phyloP scores from a whole-genome alignment of 495 filamentous ascomycete genomes.

The Penicillium herquei region DNA sequence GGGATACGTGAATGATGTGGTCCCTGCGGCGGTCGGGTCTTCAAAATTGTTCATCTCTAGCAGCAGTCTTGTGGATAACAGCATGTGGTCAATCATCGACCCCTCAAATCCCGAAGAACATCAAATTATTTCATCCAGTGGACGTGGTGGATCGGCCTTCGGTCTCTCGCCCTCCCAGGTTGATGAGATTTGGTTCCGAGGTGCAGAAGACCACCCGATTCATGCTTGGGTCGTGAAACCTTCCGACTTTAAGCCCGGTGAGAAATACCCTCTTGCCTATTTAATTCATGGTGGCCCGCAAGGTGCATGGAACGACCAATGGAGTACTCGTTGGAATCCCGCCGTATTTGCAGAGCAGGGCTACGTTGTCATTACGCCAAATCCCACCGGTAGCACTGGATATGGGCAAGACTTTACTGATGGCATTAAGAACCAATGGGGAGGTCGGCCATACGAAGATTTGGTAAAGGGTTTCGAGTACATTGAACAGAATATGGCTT shows the following conservation, averaged over 20 bases:
- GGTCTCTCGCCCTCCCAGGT: constrained; percentile 62
- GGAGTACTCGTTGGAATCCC: constrained; percentile 90
- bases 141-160: constrained; percentile 66
- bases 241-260: constrained; percentile 65
- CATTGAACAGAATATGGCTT: constrained; percentile 66
- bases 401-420: constrained; percentile 81
- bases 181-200: constrained; percentile 70
- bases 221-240: constrained; percentile 83
- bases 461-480: constrained; percentile 78
- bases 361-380: constrained; percentile 83
- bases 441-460: constrained; percentile 75
- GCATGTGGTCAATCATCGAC: constrained; percentile 60
- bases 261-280: constrained; percentile 80
- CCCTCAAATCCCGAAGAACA: constrained; percentile 41
- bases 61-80: constrained; percentile 67
- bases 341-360: constrained; percentile 90
- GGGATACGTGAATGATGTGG: constrained; percentile 60
- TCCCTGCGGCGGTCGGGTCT: constrained; percentile 46
- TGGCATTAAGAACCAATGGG: constrained; percentile 75
- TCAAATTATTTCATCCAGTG: constrained; percentile 60
- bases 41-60: constrained; percentile 61
- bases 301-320: constrained; percentile 77
- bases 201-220: constrained; percentile 59
- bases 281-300: constrained; percentile 90
- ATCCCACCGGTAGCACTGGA: constrained; percentile 83